Evolutionary conservation across 176 grass and related monocot species (phyloP).

Genomic region (Areca catechu): DNA sequence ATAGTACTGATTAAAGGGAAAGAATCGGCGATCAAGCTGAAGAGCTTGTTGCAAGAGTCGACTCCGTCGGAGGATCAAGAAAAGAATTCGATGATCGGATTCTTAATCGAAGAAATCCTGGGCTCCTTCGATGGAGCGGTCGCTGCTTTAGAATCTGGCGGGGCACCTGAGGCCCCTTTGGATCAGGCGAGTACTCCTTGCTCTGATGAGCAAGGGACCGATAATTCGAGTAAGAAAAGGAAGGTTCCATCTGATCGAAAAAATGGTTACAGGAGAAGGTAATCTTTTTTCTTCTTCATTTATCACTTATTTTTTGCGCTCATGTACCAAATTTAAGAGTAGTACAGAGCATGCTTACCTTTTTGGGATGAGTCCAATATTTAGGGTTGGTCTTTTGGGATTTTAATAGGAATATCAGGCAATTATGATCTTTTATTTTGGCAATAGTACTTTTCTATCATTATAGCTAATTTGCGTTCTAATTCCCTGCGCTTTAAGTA

Average conservation of each 20-base stretch:
- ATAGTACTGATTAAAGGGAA: neutral
- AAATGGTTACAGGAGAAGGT: conserved; percentile 7
- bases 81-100: neutral
- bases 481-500: too few species aligned
- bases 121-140: neutral
- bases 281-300: neutral
- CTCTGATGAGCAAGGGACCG: conserved; percentile 4
- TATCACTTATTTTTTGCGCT: too few species aligned
- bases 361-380: too few species aligned
- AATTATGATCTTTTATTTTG: too few species aligned
- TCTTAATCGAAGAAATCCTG: neutral
- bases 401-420: too few species aligned
- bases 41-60: neutral
- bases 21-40: neutral
- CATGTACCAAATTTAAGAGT: too few species aligned
- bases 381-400: too few species aligned
- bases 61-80: neutral
- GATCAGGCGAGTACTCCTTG: conserved; percentile 7
- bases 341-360: too few species aligned
- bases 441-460: too few species aligned
- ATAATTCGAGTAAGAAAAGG: conserved; percentile 5
- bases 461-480: too few species aligned
- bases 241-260: neutral
- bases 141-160: neutral
- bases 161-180: neutral